Percentiles rank a stretch among this genome's conserved stretches.
Conservation (phyloP, 306 rosid genomes). For the Fragaria iinumae region DNA sequence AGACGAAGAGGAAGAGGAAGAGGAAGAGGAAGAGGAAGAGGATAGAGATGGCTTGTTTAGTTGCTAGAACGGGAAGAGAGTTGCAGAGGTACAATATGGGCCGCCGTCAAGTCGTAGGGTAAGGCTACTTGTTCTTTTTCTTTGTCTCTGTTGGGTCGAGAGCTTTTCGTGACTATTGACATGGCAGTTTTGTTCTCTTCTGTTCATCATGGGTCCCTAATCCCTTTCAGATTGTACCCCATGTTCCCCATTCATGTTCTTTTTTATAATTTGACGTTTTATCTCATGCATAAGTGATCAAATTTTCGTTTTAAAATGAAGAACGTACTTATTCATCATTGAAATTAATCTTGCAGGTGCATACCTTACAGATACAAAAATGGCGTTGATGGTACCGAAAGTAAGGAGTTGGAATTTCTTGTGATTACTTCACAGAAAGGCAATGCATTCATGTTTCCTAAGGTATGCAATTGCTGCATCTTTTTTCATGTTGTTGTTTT, state of each 20-base stretch:
- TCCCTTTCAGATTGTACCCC: not conserved
- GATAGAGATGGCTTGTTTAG: slow-evolving; percentile 58
- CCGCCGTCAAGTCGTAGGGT: slow-evolving; percentile 97
- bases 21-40: not conserved
- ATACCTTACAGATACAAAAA: slow-evolving; percentile 82
- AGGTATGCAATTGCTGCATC: slow-evolving; percentile 39
- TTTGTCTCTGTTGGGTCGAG: not conserved
- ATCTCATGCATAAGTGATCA: not conserved
- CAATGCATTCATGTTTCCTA: slow-evolving; percentile 77
- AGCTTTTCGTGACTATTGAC: slow-evolving; percentile 4
- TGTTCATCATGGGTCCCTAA: slow-evolving; percentile 1
- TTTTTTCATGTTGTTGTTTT: not conserved
- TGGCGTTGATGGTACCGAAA: slow-evolving; percentile 35
- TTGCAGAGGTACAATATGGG: slow-evolving; percentile 88
- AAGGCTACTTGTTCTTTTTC: slow-evolving; percentile 8
- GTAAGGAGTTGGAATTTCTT: slow-evolving; percentile 68
- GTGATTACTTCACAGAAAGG: slow-evolving; percentile 91
- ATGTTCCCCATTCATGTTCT: not conserved
- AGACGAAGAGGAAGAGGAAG: not conserved
- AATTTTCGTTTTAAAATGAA: not conserved
- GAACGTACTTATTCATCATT: not conserved
- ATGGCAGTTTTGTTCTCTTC: not conserved
- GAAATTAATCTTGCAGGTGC: slow-evolving; percentile 55
- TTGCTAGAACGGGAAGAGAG: slow-evolving; percentile 85
- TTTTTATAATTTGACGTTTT: not conserved